Percentiles rank a stretch among this genome's conserved stretches.
Evolutionary conservation across 352 stramenopile genomes (phyloP).

Genomic region (Pythium apleroticum): DNA sequence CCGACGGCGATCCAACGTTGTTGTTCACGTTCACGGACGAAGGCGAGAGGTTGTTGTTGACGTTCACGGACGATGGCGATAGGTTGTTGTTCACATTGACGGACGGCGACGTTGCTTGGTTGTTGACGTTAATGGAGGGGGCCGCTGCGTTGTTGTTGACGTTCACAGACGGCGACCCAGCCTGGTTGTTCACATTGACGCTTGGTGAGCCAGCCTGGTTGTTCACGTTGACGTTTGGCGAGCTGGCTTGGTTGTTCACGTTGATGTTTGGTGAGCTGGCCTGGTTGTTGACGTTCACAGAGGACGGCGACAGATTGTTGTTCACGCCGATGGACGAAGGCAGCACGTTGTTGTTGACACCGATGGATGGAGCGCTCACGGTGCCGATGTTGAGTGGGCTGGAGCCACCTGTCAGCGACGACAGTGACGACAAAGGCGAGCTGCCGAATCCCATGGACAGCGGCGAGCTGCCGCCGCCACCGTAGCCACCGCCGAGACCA

Average conservation of each 20-base stretch:
- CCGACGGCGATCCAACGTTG: background rate
- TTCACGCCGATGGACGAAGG: conserved; percentile 5
- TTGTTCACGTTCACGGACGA: conserved; percentile 11
- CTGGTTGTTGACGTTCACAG: conserved; percentile 9
- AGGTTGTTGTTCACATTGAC: conserved; percentile 17
- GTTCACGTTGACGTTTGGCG: conserved; percentile 3
- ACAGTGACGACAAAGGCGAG: background rate
- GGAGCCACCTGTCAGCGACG: background rate
- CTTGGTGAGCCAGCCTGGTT: background rate
- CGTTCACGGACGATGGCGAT: conserved; percentile 3
- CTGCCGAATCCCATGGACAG: background rate
- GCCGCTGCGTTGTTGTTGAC: conserved; percentile 11
- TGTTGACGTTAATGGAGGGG: conserved; percentile 13
- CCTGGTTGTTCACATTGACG: conserved; percentile 15
- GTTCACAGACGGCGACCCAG: background rate
- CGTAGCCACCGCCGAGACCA: background rate
- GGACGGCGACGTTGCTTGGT: background rate
- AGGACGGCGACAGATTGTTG: conserved; percentile 1
- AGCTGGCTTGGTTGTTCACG: too few species aligned
- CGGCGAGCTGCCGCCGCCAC: conserved; percentile 6
- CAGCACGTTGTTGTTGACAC: conserved; percentile 3
- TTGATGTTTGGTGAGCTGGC: background rate
- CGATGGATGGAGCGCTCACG: background rate
- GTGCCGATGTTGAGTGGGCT: background rate
- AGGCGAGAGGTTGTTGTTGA: conserved; percentile 1